A percentile compares a stretch with the other conserved stretches of the same genome.
Conservation (phyloP, 345 rosid species). For the Viola odorata region DNA sequence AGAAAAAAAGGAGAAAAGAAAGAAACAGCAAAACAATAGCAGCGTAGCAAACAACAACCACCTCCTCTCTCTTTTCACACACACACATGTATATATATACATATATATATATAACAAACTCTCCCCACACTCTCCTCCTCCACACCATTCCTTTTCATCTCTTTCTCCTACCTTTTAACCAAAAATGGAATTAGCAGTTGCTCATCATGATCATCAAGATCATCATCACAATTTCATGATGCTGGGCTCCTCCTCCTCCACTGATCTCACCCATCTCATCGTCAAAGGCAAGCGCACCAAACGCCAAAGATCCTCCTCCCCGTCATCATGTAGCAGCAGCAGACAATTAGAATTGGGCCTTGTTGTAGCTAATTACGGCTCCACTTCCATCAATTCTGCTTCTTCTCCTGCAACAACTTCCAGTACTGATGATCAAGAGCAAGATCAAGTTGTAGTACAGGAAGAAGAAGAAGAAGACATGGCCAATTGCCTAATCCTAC, state of each 20-base stretch:
- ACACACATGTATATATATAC: too few species aligned
- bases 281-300: slow-evolving; percentile 77
- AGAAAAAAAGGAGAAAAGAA: too few species aligned
- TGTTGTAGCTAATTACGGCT: slow-evolving; percentile 30
- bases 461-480: slow-evolving; percentile 82
- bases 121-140: slow-evolving; percentile 8
- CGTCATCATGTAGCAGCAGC: slow-evolving; percentile 21
- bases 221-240: too few species aligned
- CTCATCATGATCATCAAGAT: slow-evolving; percentile 1
- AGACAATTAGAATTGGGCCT: slow-evolving; percentile 32
- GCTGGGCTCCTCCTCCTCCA: too few species aligned
- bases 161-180: not conserved
- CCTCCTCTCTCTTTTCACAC: not conserved
- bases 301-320: slow-evolving; percentile 59
- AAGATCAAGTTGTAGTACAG: slow-evolving; percentile 17
- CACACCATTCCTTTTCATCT: not conserved
- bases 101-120: slow-evolving; percentile 3
- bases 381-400: slow-evolving; percentile 12
- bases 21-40: too few species aligned
- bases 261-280: slow-evolving; percentile 17
- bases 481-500: slow-evolving; percentile 82
- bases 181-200: slow-evolving; percentile 14
- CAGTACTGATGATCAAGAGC: slow-evolving; percentile 14
- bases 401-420: slow-evolving; percentile 36
- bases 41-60: not conserved